Evolutionary conservation across 2,329 filamentous ascomycete genomes (phyloP).

Genomic region (Neonectria faginata): DNA sequence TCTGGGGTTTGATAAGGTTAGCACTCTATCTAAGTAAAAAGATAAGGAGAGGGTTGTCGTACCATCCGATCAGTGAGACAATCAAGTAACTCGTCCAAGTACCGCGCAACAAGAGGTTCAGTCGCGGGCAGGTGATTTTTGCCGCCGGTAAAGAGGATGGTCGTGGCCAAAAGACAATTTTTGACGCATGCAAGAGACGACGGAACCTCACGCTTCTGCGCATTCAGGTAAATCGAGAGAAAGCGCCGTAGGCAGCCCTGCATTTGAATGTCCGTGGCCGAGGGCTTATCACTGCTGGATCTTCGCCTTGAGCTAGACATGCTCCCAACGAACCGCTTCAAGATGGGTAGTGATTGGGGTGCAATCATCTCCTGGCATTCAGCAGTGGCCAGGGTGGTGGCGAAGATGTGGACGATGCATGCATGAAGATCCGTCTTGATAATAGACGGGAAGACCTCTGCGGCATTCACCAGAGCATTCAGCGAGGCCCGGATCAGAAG

Average conservation of each 20-base stretch:
- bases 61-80: slow-evolving; percentile 84
- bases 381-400: slow-evolving; percentile 88
- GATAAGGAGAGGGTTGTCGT: slow-evolving; percentile 54
- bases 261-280: slow-evolving; percentile 74
- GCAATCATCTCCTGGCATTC: slow-evolving; percentile 87
- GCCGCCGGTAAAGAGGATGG: slow-evolving; percentile 87
- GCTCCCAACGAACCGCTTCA: slow-evolving; percentile 88
- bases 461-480: slow-evolving; percentile 91
- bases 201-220: slow-evolving; percentile 79
- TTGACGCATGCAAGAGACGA: slow-evolving; percentile 89
- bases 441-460: slow-evolving; percentile 94
- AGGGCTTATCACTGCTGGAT: slow-evolving; percentile 53
- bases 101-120: slow-evolving; percentile 79
- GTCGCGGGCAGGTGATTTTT: slow-evolving; percentile 77
- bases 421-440: slow-evolving; percentile 97
- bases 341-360: slow-evolving; percentile 87
- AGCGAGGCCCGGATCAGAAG: slow-evolving; percentile 83
- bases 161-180: slow-evolving; percentile 89
- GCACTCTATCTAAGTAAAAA: slow-evolving; percentile 7
- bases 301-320: slow-evolving; percentile 67
- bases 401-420: slow-evolving; percentile 96
- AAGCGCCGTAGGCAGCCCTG: slow-evolving; percentile 86
- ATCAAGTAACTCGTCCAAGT: slow-evolving; percentile 84
- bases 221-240: slow-evolving; percentile 80
- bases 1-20: slow-evolving; percentile 58